A percentile compares a stretch with the other conserved stretches of the same genome.
These are phyloP conservation scores for Saprolegnia diclina DNA, from an alignment of 352 stramenopile genomes.

Conservation along the genomic window DNA sequence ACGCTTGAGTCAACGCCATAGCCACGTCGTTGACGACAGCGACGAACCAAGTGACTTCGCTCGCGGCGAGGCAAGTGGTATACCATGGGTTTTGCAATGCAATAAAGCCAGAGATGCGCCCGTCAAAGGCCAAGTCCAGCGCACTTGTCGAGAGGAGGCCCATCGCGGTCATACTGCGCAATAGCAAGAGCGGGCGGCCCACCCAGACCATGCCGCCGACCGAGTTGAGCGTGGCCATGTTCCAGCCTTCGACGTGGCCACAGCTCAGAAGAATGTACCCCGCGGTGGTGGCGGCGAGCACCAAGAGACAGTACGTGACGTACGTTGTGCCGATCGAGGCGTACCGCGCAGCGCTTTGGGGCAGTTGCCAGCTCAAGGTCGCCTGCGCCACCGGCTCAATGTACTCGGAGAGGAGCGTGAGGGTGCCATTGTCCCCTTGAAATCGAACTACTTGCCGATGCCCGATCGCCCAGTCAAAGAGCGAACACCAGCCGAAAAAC, in stretches of 20 bases:
- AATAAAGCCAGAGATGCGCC: not conserved
- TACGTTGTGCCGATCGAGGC: not conserved
- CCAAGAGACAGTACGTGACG: not conserved
- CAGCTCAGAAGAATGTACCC: not conserved
- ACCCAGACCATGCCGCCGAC: not conserved
- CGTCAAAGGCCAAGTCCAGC: not conserved
- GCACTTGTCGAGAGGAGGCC: not conserved
- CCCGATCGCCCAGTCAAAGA: not conserved
- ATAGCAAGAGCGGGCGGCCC: slow-evolving; percentile 1
- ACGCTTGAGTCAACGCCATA: not conserved
- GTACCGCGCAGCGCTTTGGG: not conserved
- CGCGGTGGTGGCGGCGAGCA: not conserved
- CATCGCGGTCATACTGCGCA: not conserved
- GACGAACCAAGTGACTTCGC: slow-evolving; percentile 1
- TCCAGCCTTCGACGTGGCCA: not conserved
- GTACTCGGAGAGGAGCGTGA: not conserved
- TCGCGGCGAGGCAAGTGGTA: not conserved
- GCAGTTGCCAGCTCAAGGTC: not conserved
- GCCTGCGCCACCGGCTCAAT: not conserved
- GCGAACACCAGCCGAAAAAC: not conserved
- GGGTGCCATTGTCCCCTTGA: not conserved
- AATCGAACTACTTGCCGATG: not conserved
- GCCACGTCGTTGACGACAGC: not conserved
- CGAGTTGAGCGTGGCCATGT: not conserved
- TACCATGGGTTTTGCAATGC: not conserved